Evolutionary conservation across 2,329 filamentous ascomycete genomes (phyloP), one percentile per base, ranked within the genome.

Genomic region (Boeremia lycopersici): DNA sequence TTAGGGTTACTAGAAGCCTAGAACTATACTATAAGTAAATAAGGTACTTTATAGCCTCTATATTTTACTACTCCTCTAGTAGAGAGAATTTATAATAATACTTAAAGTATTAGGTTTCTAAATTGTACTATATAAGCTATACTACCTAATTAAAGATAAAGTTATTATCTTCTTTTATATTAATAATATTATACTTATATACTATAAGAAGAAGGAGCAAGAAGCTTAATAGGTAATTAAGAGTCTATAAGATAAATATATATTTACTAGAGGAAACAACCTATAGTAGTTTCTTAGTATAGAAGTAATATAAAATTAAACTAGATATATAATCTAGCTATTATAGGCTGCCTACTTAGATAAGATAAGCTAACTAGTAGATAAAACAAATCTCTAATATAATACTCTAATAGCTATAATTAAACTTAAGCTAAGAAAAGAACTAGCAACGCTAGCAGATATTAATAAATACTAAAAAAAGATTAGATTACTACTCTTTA

Each of bases 231-330:
- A 56, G n/a, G 36, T 28, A 17, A 28, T 51, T 6, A 36, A 48
- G 9, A 5, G 6, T 19, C 23, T 61, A 6, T 1, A 42, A 19
- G 12, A 52, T 1, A 53, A 44, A 9, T 59, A 58, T 26, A 39
- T 33, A 1, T 12, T 42, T 1, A 56, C 42, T 17, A n/a, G 41
- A 23, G 33, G 45, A 35, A 12, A 53, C 2, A 26, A 56, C n/a
- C 45, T 61, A 13, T 13, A 56, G 31, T 58, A 26, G 58, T 61
- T 61, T 19, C 48, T 61, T 28, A 26, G 48, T 4, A 38, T 23
- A 17, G 17, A 38, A n/a, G n/a, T n/a, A 38, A 11, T 38, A 13
- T 10, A 23, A 23, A 8, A 23, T 6, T 9, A 11, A 4, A 38
- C 8, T 23, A 6, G 17, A 10, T 23, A 38, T 4, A 5, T 7